A percentile compares a stretch with the other conserved stretches of the same genome.
phyloP scores from a whole-genome alignment of 192 early-diverging fungal species.

The Entomortierella parvispora region DNA sequence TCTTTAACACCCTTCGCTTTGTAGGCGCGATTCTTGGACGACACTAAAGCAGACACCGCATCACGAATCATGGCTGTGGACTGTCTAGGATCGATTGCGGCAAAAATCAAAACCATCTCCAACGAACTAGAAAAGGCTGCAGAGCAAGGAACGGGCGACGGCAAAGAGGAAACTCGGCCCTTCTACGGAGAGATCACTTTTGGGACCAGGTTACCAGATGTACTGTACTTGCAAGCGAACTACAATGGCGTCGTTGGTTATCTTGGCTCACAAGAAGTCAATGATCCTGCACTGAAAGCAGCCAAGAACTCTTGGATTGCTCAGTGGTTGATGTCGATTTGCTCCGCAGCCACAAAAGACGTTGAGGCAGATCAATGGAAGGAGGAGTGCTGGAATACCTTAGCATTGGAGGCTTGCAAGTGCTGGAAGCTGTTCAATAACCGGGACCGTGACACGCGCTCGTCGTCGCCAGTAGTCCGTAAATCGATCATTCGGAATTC shows the following conservation, averaged over 20 bases:
- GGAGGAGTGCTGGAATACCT: constrained; percentile 18
- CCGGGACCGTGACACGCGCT: neutral
- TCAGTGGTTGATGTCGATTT: constrained; percentile 21
- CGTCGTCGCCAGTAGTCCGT: neutral
- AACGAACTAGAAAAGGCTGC: neutral
- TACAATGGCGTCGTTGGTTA: constrained; percentile 23
- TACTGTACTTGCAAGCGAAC: constrained; percentile 22
- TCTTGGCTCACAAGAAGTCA: constrained; percentile 12
- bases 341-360: constrained; percentile 3
- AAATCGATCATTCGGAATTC: constrained; percentile 32
- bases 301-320: constrained; percentile 35
- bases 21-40: constrained; percentile 69
- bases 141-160: neutral
- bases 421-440: constrained; percentile 10
- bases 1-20: neutral
- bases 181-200: constrained; percentile 30
- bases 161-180: constrained; percentile 6
- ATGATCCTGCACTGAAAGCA: constrained; percentile 17
- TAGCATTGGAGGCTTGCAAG: constrained; percentile 1
- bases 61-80: constrained; percentile 72
- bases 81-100: constrained; percentile 67
- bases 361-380: neutral
- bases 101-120: constrained; percentile 61
- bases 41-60: constrained; percentile 64
- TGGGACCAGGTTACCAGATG: constrained; percentile 12